These are phyloP conservation scores for Venturia oleaginea DNA, from an alignment of 2,329 filamentous ascomycete genomes.

Conservation along the genomic window DNA sequence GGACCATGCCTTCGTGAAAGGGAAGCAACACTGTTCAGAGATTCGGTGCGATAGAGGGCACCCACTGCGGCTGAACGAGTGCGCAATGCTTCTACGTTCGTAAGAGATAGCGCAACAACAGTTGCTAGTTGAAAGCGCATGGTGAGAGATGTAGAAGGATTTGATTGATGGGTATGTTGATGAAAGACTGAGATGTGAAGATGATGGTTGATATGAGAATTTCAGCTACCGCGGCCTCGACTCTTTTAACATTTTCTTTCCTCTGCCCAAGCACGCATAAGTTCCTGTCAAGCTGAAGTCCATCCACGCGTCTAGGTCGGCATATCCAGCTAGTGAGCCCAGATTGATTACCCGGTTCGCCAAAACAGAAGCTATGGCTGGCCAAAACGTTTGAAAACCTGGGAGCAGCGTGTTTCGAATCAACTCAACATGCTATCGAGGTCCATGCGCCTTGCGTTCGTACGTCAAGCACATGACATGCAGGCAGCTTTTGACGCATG, in stretches of 20 bases:
- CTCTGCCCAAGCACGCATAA: neutral
- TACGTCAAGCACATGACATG: neutral
- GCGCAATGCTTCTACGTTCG: neutral
- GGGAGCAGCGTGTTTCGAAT: constrained; percentile 4
- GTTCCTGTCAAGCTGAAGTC: constrained; percentile 7
- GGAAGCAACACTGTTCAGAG: neutral
- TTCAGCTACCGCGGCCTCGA: neutral
- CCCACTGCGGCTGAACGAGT: constrained; percentile 1
- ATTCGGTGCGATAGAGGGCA: neutral
- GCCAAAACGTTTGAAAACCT: constrained; percentile 5
- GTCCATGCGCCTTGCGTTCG: constrained; percentile 1
- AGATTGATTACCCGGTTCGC: constrained; percentile 1
- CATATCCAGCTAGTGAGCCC: neutral
- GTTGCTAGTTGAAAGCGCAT: constrained; percentile 1
- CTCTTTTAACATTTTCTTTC: neutral
- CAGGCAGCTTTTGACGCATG: constrained; percentile 6
- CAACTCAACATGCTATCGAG: neutral
- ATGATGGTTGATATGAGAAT: neutral
- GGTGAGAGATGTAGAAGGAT: neutral
- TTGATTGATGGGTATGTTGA: neutral
- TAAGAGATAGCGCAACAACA: constrained; percentile 1
- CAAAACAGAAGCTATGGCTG: constrained; percentile 2
- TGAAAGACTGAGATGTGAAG: neutral
- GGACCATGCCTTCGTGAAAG: constrained; percentile 1
- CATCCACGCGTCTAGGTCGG: neutral